Base-by-base conservation (phyloP, 768 basidiomycete genomes). In the Psilocybe cyanescens region DNA sequence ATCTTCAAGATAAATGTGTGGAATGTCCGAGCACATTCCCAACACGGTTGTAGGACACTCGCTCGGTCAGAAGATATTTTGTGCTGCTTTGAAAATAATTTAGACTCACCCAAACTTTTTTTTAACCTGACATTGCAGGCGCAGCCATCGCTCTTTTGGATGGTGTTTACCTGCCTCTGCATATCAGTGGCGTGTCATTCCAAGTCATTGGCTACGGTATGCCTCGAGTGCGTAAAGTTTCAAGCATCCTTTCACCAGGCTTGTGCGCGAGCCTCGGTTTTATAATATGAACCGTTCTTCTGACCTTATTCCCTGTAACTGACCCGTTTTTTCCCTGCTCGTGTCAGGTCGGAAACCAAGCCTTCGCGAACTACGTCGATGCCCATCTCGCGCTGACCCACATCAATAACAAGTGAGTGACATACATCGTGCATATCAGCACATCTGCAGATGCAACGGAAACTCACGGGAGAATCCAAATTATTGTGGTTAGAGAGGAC, bases 281-380 rank as follows among this genome's bases (percentile, higher is more conserved):
- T 4, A 39, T 37, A 39, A 39, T 37, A 39, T 24, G 14, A 24
- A 24, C 35, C 45, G 11, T 28, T 17, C 17, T 17, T 33, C 19
- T 33, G 28, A 46, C n/a, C 56, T 46, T 46, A 9, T 48, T 44
- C 41, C 37, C 24, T 24, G 24, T 39, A 39, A 39, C 8, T 17
- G 24, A 12, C 48, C 33, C 8, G 7, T 16, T 12, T 35, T 45
- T 28, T 47, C 6, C 41, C 41, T 44, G 41, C 35, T 41, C 53
- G 17, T 54, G 12, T 41, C 28, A 81, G 80, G 80, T 81, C 31
- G 86, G 88, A 11, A 88, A 89, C 70, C 81, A 82, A 67, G 83
- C 76, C 1, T 90, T 88, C 63, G 87, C 86, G 0, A 64, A 86
- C 67, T 86, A 85, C 65, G 82, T 88, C 50, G 86, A 88, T 61